Evolutionary conservation across 495 filamentous ascomycete species (phyloP).

Genomic region (Cladorrhinum samala): DNA sequence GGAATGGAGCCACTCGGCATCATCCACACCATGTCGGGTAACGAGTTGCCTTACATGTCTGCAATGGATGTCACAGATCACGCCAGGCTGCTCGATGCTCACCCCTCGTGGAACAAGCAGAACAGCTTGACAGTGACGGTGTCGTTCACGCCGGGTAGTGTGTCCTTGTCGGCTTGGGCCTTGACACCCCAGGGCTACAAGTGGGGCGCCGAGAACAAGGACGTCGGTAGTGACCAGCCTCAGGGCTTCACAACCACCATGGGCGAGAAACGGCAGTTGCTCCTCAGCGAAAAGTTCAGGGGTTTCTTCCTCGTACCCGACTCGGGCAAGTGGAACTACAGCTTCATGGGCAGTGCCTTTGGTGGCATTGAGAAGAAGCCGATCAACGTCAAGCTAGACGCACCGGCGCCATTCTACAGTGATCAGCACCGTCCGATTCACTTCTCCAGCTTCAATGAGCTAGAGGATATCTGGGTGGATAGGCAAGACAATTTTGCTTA

Average conservation of each 20-base stretch:
- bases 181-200: conserved; percentile 89
- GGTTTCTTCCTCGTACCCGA: conserved; percentile 97
- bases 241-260: conserved; percentile 87
- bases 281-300: conserved; percentile 84
- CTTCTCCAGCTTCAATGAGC: conserved; percentile 87
- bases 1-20: conserved; percentile 87
- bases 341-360: conserved; percentile 91
- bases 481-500: conserved; percentile 81
- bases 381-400: conserved; percentile 88
- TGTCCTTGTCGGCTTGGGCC: conserved; percentile 87
- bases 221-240: conserved; percentile 83
- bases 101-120: conserved; percentile 86
- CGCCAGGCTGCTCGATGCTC: conserved; percentile 75
- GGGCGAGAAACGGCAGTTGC: conserved; percentile 91
- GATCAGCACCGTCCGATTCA: conserved; percentile 89
- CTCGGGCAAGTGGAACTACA: conserved; percentile 91
- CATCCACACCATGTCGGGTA: conserved; percentile 92
- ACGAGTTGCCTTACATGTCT: conserved; percentile 93
- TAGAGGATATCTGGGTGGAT: conserved; percentile 88
- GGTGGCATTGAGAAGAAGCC: conserved; percentile 80
- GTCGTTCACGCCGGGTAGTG: conserved; percentile 96
- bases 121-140: conserved; percentile 89
- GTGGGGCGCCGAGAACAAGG: conserved; percentile 96
- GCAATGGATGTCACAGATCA: conserved; percentile 92
- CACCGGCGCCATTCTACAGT: conserved; percentile 83